Evolutionary conservation across 2,329 filamentous ascomycete species (phyloP), one percentile per base, ranked within the genome.

Genomic region (Fusarium protoensiforme): DNA sequence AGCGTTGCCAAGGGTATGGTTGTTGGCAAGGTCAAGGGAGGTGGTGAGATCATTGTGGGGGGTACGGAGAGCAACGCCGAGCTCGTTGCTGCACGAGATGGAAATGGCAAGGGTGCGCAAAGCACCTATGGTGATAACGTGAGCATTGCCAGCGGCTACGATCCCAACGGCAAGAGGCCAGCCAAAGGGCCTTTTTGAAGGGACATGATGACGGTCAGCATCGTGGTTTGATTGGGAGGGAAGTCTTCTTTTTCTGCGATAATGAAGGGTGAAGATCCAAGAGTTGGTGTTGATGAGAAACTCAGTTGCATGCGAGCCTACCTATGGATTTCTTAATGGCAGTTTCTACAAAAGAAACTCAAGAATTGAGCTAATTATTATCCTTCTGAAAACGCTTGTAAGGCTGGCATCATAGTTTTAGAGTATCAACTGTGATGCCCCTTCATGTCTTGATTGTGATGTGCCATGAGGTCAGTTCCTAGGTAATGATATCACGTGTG

Each of bases 1-100:
- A 94, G 93, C 46, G 96, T 98, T 1, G 96, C 95, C 22, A 98
- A 97, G 85, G 95, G 96, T 43, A 98, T 99, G 96, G 92, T 97
- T 0, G 91, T 97, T 7, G 94, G 94, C 38, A 91, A 91, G 73
- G 93, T 96, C 57, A 89, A 90, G 66, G 92, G 92, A 39, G 93
- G 92, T 6, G 90, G 93, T 3, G 89, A 94, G 74, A 87, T 94
- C 22, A 88, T 96, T 57, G 92, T 95, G 22, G 93, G 93, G 1
- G 92, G 92, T 22, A 90, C 90, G 54, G 89, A 86, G 16, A 62
- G 59, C 24, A 77, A 69, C 24, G 53, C 76, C 3, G 69, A 76
- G 3, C 68, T 77, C 7, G 65, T 73, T 13, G 68, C 79, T 13
- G 77, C 22, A 48, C 65, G 64, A 67, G 29, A 80, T 72, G 76